phyloP scores from a whole-genome alignment of 257 asterid genomes.

The Nyctanthes arbortristis region DNA sequence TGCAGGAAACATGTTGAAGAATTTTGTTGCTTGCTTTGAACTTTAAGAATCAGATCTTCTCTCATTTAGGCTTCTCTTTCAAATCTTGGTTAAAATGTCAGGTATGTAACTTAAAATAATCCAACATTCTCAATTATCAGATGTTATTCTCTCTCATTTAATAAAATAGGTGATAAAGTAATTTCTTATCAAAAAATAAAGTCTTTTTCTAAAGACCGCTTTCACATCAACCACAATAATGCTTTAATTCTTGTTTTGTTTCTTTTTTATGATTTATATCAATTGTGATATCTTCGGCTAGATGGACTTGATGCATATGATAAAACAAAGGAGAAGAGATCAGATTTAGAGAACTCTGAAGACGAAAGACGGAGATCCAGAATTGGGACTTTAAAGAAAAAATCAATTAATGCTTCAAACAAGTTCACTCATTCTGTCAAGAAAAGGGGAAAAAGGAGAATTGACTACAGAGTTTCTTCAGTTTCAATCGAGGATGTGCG shows the following conservation, averaged over 20 bases:
- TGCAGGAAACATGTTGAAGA: neutral
- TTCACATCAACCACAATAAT: neutral
- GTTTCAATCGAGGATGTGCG: conserved; percentile 85
- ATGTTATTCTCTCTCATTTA: neutral
- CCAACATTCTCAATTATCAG: neutral
- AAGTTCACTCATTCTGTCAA: conserved; percentile 84
- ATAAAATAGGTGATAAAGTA: neutral
- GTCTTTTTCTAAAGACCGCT: neutral
- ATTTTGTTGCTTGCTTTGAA: conserved; percentile 8
- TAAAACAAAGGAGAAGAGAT: conserved; percentile 73
- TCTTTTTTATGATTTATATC: conserved; percentile 8
- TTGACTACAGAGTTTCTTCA: conserved; percentile 79
- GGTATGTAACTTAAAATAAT: conserved; percentile 20
- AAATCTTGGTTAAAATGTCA: conserved; percentile 37
- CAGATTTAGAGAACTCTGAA: conserved; percentile 75
- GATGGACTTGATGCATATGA: conserved; percentile 64
- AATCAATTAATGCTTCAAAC: conserved; percentile 85
- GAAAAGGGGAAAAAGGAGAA: conserved; percentile 83
- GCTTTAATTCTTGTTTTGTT: neutral
- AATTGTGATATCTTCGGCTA: conserved; percentile 21
- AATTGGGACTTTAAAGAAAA: conserved; percentile 76
- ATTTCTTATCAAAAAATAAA: neutral
- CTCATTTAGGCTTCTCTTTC: conserved; percentile 24
- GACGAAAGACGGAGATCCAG: conserved; percentile 77
- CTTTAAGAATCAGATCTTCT: conserved; percentile 15